These are phyloP conservation scores for Parvularia atlantis DNA, from an alignment of 78 protist species.

Conservation along the genomic window DNA sequence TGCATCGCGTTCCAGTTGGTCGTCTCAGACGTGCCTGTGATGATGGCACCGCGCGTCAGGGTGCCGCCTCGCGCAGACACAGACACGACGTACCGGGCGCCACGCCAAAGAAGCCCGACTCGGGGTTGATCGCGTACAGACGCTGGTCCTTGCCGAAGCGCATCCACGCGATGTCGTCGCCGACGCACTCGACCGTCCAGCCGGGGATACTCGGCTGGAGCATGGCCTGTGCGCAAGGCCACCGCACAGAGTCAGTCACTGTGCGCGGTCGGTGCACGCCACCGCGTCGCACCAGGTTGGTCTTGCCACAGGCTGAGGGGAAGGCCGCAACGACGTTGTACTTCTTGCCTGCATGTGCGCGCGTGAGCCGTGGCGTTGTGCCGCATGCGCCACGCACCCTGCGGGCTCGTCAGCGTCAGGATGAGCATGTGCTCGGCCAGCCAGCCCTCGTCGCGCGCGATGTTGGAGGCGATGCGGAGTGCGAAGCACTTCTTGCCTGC, in stretches of 20 bases:
- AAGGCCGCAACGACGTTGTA: slow-evolving; percentile 77
- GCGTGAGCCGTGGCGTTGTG: slow-evolving; percentile 8
- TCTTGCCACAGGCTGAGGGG: slow-evolving; percentile 93
- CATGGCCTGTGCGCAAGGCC: slow-evolving; percentile 46
- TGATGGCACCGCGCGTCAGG: slow-evolving; percentile 31
- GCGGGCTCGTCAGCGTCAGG: slow-evolving; percentile 57
- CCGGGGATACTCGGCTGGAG: slow-evolving; percentile 21
- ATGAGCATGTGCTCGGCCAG: slow-evolving; percentile 91
- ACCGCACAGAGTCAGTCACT: slow-evolving; percentile 57
- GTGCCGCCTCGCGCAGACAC: background rate
- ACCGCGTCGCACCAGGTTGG: no score
- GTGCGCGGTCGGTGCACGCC: slow-evolving; percentile 62
- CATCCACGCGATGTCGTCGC: slow-evolving; percentile 92
- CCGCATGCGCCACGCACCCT: no score
- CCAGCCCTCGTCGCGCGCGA: slow-evolving; percentile 73
- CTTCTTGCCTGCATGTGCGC: slow-evolving; percentile 3
- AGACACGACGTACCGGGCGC: slow-evolving; percentile 53
- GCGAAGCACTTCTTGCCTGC: slow-evolving; percentile 90
- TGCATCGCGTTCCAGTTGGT: slow-evolving; percentile 69
- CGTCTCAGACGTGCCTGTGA: slow-evolving; percentile 63
- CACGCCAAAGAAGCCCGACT: slow-evolving; percentile 85
- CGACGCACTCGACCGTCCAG: slow-evolving; percentile 57
- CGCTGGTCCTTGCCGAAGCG: slow-evolving; percentile 42
- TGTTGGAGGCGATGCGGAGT: slow-evolving; percentile 75
- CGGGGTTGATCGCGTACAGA: slow-evolving; percentile 81